These are phyloP conservation scores for Blastobotrys chiropterorum DNA, from an alignment of 805 yeast species.

Conservation along the genomic window DNA sequence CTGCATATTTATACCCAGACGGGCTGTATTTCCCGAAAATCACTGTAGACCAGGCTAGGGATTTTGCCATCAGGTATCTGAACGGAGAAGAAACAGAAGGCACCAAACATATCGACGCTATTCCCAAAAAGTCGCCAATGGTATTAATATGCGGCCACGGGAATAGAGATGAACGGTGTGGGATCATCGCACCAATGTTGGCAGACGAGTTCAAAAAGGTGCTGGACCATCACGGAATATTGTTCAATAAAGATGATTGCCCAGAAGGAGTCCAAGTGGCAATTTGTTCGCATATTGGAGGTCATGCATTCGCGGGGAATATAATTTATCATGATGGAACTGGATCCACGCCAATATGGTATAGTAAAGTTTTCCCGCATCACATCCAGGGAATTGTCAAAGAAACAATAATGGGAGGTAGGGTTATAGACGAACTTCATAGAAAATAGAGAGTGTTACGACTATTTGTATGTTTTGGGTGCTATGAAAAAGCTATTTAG, in stretches of 20 bases:
- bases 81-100: conserved; percentile 27
- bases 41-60: conserved; percentile 17
- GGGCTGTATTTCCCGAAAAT: conserved; percentile 25
- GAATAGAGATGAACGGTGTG: conserved; percentile 61
- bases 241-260: conserved; percentile 21
- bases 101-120: conserved; percentile 5
- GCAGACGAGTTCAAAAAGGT: conserved; percentile 44
- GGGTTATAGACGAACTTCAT: conserved; percentile 48
- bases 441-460: background rate
- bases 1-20: conserved; percentile 53
- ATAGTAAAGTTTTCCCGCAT: conserved; percentile 64
- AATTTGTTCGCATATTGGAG: conserved; percentile 70
- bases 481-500: too few species aligned
- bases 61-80: conserved; percentile 34
- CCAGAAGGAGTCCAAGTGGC: conserved; percentile 41
- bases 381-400: conserved; percentile 60
- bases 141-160: conserved; percentile 63
- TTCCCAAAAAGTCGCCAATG: conserved; percentile 19
- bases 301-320: conserved; percentile 84
- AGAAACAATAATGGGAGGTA: conserved; percentile 44
- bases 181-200: conserved; percentile 55
- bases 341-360: conserved; percentile 45
- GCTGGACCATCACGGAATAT: conserved; percentile 32
- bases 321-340: conserved; percentile 40
- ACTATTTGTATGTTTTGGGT: too few species aligned